Base-by-base conservation (phyloP, 2,329 filamentous ascomycete genomes). In the Aspergillus caelatus region DNA sequence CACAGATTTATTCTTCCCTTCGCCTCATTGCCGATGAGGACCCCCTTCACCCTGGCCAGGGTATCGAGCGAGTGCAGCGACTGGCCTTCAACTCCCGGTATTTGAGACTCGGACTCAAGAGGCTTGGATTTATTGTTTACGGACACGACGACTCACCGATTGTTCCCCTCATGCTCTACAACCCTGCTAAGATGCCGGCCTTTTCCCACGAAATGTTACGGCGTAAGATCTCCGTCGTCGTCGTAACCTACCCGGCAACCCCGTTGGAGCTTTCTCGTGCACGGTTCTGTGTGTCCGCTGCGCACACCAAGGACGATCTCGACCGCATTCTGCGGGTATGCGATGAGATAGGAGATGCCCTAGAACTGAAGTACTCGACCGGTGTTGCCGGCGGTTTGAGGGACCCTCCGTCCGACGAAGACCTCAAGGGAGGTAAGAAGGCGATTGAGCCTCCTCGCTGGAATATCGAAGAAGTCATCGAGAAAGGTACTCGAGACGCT, bases 181-280 rank as follows among this genome's bases (percentile, higher is more conserved):
- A 97, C 80, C 94, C 94, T 10, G 94, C 91, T 73, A 98, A 97
- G 83, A 96, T 98, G 84, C 91, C 94, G 3, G 94, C 94, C 63
- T 98, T 97, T 80, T 96, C 93, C 56, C 94, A 96, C 75, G 94
- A 97, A 79, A 97, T 98, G 94, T 87, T 97, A 64, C 91, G 91
- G 81, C 92, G 94, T 76, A 97, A 96, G 79, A 97, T 98, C 70
- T 94, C 94, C 0, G 92, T 97, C 57, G 94, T 97, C 23, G 91
- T 98, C 34, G 94, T 97, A 63, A 94, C 94, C 52, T 98, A 97
- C 76, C 94, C 94, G 8, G 94, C 94, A 16, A 97, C 94, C 1
- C 94, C 94, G 0, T 86, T 98, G 36, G 95, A 97, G 72, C 93
- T 91, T 67, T 97, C 93, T 21, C 90, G 94, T 66, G 94, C 91